These are phyloP conservation scores for Apiotrichum gracile DNA, from an alignment of 1,284 basidiomycete species.

Conservation along the genomic window DNA sequence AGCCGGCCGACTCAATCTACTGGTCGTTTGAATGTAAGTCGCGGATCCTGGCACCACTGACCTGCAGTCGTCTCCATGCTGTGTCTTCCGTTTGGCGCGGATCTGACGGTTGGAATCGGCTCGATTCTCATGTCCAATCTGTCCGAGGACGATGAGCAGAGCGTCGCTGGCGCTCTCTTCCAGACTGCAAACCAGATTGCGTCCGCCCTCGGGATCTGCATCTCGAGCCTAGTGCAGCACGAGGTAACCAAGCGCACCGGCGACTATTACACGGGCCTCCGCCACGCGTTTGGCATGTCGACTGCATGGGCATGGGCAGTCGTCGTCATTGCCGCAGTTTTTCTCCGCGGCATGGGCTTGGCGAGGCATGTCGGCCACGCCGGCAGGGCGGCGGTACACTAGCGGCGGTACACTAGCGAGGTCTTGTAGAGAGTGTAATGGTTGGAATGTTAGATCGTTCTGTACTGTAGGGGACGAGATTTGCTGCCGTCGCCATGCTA, in stretches of 20 bases:
- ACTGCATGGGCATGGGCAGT: slow-evolving; percentile 18
- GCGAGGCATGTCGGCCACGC: slow-evolving; percentile 11
- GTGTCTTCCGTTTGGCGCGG: slow-evolving; percentile 30
- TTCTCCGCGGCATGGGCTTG: slow-evolving; percentile 13
- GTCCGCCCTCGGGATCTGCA: slow-evolving; percentile 26
- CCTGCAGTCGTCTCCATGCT: slow-evolving; percentile 22
- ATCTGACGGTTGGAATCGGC: slow-evolving; percentile 31
- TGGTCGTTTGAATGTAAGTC: slow-evolving; percentile 28
- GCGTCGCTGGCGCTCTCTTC: slow-evolving; percentile 32
- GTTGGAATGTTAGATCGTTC: no score
- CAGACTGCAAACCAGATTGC: slow-evolving; percentile 29
- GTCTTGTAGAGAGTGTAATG: neutral
- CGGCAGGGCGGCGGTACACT: neutral
- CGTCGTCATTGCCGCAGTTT: slow-evolving; percentile 9
- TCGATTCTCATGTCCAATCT: slow-evolving; percentile 35
- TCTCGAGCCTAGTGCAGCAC: slow-evolving; percentile 18
- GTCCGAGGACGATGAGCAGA: slow-evolving; percentile 29
- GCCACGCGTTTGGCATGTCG: slow-evolving; percentile 23
- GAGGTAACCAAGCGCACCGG: slow-evolving; percentile 10
- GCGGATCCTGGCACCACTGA: no score
- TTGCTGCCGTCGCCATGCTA: no score
- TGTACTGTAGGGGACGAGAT: no score
- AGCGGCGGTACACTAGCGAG: neutral
- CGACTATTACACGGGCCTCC: slow-evolving; percentile 15
- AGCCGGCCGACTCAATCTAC: slow-evolving; percentile 21